These are phyloP conservation scores for Paraphaeosphaeria minitans DNA, from an alignment of 2,329 filamentous ascomycete genomes.

Conservation along the genomic window DNA sequence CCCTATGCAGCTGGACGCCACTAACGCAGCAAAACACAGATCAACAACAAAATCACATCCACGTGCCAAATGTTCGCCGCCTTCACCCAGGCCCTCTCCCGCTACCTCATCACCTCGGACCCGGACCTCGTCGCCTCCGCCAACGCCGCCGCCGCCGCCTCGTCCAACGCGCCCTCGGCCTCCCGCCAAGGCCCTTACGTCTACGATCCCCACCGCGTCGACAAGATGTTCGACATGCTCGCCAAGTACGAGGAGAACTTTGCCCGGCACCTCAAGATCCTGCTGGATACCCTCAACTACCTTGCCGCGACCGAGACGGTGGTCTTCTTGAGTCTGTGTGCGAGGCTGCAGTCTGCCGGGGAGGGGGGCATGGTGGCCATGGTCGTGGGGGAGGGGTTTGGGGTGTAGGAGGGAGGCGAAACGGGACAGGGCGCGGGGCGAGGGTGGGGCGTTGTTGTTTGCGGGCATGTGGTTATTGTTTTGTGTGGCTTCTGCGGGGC, in stretches of 20 bases:
- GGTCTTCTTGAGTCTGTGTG: slow-evolving; percentile 86
- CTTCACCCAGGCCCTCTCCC: slow-evolving; percentile 84
- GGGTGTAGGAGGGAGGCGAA: too few species aligned
- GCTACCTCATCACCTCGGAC: slow-evolving; percentile 82
- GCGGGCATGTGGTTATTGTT: background rate
- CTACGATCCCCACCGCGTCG: slow-evolving; percentile 66
- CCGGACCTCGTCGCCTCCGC: slow-evolving; percentile 70
- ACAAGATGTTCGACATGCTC: slow-evolving; percentile 83
- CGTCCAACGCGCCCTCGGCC: slow-evolving; percentile 16
- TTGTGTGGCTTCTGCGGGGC: background rate
- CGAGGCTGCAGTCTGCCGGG: slow-evolving; percentile 78
- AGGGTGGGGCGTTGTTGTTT: too few species aligned
- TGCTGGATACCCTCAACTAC: slow-evolving; percentile 94
- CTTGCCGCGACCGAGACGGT: slow-evolving; percentile 97
- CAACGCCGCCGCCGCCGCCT: slow-evolving; percentile 52
- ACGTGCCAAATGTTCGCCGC: slow-evolving; percentile 93
- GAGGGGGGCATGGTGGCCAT: slow-evolving; percentile 60
- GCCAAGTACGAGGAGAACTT: slow-evolving; percentile 94
- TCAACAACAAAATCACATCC: slow-evolving; percentile 95
- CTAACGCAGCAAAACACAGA: slow-evolving; percentile 58
- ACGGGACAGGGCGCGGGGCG: too few species aligned
- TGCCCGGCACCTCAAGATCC: slow-evolving; percentile 85
- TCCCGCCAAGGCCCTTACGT: slow-evolving; percentile 44
- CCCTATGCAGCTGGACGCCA: background rate
- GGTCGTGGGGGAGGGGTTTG: slow-evolving; percentile 20